These are phyloP conservation scores for Maudiozyma saulgeensis DNA, from an alignment of 805 yeast genomes.

Conservation along the genomic window DNA sequence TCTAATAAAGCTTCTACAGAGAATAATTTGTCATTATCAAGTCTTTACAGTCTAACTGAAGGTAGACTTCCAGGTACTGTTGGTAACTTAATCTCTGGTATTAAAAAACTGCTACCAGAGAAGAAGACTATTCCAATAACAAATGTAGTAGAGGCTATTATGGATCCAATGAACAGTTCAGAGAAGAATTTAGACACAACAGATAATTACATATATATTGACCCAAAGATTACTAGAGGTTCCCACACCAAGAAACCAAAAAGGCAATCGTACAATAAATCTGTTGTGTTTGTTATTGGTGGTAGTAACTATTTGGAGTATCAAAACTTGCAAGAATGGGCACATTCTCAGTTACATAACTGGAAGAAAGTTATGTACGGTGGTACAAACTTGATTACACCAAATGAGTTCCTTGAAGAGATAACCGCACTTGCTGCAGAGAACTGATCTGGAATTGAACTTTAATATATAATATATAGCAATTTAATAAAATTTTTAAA, in stretches of 20 bases:
- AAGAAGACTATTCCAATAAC: slow-evolving; percentile 84
- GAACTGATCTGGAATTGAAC: not conserved
- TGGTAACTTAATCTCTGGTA: slow-evolving; percentile 78
- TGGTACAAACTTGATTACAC: slow-evolving; percentile 66
- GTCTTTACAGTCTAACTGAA: slow-evolving; percentile 71
- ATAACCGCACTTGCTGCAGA: slow-evolving; percentile 42
- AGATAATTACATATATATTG: slow-evolving; percentile 84
- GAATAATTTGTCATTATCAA: slow-evolving; percentile 38
- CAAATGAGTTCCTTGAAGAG: slow-evolving; percentile 59
- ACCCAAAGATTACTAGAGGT: slow-evolving; percentile 80
- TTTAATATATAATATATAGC: no score
- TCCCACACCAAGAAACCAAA: slow-evolving; percentile 83
- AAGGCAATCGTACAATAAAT: slow-evolving; percentile 69
- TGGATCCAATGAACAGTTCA: slow-evolving; percentile 68
- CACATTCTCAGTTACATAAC: slow-evolving; percentile 33
- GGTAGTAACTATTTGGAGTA: slow-evolving; percentile 95
- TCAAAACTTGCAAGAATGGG: slow-evolving; percentile 90
- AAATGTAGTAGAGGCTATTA: slow-evolving; percentile 78
- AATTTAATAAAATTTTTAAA: no score
- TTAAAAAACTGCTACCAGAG: slow-evolving; percentile 79
- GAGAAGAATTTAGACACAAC: slow-evolving; percentile 60
- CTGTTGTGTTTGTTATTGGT: slow-evolving; percentile 87
- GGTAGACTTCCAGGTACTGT: slow-evolving; percentile 83
- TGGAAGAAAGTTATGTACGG: slow-evolving; percentile 71
- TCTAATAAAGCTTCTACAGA: slow-evolving; percentile 13